Evolutionary conservation across 2,329 filamentous ascomycete genomes (phyloP).

Genomic region (Sclerotinia sclerotiorum): DNA sequence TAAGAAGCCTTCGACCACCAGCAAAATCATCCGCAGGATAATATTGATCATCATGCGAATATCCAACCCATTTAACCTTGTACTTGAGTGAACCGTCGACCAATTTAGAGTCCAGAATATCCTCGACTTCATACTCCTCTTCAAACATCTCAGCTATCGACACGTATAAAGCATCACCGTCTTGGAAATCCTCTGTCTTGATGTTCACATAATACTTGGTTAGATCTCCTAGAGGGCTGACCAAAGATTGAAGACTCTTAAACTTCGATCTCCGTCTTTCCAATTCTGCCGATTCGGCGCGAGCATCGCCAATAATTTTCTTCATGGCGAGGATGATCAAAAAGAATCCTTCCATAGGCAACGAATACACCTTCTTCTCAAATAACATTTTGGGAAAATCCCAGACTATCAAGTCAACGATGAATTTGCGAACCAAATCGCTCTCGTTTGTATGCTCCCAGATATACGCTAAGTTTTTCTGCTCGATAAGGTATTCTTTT

Average conservation of each 20-base stretch:
- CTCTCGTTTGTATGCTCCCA: constrained; percentile 17
- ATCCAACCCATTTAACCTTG: neutral
- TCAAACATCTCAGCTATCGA: no score
- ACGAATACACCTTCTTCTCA: neutral
- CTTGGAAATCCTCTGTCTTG: neutral
- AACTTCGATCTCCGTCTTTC: rapidly evolving
- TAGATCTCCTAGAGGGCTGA: neutral
- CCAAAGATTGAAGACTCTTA: neutral
- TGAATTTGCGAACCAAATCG: constrained; percentile 16
- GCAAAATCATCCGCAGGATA: neutral
- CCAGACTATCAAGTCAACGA: constrained; percentile 23
- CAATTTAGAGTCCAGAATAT: neutral
- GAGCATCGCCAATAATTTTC: neutral
- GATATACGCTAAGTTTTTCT: neutral
- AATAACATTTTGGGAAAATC: neutral
- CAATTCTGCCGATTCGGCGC: neutral
- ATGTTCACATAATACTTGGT: neutral
- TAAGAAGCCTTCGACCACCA: neutral
- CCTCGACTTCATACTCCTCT: neutral
- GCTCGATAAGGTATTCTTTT: neutral
- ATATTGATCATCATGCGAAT: neutral
- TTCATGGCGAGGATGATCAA: neutral
- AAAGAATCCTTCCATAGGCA: no score
- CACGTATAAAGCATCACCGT: neutral
- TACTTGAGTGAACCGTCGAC: neutral